Percentiles rank a stretch among this genome's conserved stretches.
These are phyloP conservation scores for Talaromyces piceae DNA, from an alignment of 2,329 filamentous ascomycete species.

Conservation along the genomic window DNA sequence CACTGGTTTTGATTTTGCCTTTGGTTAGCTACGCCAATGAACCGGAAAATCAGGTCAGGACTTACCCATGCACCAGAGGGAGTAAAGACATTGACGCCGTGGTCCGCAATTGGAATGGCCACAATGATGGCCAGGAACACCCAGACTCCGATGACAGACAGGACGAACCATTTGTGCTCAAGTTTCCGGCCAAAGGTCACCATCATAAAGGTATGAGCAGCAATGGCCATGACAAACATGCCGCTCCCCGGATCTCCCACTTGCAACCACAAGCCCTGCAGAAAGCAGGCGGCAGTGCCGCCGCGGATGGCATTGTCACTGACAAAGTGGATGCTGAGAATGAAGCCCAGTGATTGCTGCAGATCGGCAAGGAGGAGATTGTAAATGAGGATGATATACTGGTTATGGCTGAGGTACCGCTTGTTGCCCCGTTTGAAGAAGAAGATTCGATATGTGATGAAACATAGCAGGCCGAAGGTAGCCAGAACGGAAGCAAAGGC, in stretches of 20 bases:
- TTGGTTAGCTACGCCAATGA: neutral
- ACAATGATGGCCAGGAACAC: slow-evolving; percentile 39
- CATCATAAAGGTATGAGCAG: slow-evolving; percentile 46
- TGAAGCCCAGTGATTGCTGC: slow-evolving; percentile 42
- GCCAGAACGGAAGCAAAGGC: slow-evolving; percentile 42
- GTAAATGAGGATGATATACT: slow-evolving; percentile 47
- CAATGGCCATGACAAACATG: slow-evolving; percentile 49
- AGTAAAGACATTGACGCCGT: slow-evolving; percentile 39
- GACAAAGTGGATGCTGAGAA: slow-evolving; percentile 42
- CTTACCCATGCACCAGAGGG: slow-evolving; percentile 47
- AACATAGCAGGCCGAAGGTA: slow-evolving; percentile 36
- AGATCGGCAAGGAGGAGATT: slow-evolving; percentile 46
- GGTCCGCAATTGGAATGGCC: slow-evolving; percentile 38
- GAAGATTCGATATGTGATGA: slow-evolving; percentile 46
- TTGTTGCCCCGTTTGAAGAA: slow-evolving; percentile 43
- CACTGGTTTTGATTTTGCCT: slow-evolving; percentile 30
- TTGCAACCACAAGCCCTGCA: slow-evolving; percentile 47
- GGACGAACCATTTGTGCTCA: slow-evolving; percentile 39
- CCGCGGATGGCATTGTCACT: slow-evolving; percentile 37
- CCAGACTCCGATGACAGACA: slow-evolving; percentile 41
- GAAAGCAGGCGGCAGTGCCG: slow-evolving; percentile 39
- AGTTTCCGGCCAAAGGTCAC: slow-evolving; percentile 43
- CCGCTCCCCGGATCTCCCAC: slow-evolving; percentile 47
- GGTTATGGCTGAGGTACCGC: slow-evolving; percentile 47
- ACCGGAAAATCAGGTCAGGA: slow-evolving; percentile 7